Evolutionary conservation across 163 green algal species (phyloP).

Genomic region (Trebouxia gelatinosa): DNA sequence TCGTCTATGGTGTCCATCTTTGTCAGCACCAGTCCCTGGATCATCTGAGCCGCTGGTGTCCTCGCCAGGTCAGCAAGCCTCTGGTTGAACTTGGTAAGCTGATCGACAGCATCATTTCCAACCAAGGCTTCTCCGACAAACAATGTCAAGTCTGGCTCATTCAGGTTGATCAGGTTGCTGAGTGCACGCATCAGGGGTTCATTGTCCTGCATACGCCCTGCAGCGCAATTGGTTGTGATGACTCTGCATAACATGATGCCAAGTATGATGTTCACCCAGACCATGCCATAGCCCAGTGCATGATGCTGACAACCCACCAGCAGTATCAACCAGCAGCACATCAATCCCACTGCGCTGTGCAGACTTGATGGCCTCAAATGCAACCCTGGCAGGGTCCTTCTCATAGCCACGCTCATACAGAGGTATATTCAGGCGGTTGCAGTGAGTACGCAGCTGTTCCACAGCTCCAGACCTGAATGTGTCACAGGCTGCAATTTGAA

Average conservation of each 20-base stretch:
- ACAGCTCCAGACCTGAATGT: slow-evolving; percentile 95
- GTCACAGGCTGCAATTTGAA: slow-evolving; percentile 97
- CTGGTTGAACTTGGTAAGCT: slow-evolving; percentile 98
- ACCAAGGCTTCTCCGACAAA: slow-evolving; percentile 99
- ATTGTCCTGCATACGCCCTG: slow-evolving; percentile 88
- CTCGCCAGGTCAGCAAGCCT: slow-evolving; percentile 69
- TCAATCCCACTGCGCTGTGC: slow-evolving; percentile 79
- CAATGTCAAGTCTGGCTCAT: slow-evolving; percentile 94
- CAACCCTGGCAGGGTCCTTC: slow-evolving; percentile 96
- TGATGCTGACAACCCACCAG: slow-evolving; percentile 64
- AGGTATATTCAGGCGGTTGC: slow-evolving; percentile 78
- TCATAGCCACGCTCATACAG: slow-evolving; percentile 99
- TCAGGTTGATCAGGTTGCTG: slow-evolving; percentile 91
- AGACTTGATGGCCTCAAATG: slow-evolving; percentile 82
- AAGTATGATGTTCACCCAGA: too few relatives aligned
- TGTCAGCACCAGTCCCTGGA: slow-evolving; percentile 98
- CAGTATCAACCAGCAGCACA: slow-evolving; percentile 98
- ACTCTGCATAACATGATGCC: slow-evolving; percentile 73
- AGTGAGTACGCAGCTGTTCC: slow-evolving; percentile 98
- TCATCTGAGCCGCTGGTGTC: slow-evolving; percentile 53
- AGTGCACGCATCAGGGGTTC: slow-evolving; percentile 98
- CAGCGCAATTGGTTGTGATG: background rate
- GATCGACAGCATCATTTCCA: slow-evolving; percentile 98
- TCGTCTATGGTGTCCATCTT: slow-evolving; percentile 99
- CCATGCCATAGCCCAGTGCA: too few relatives aligned